phyloP scores from a whole-genome alignment of 2,329 filamentous ascomycete genomes.

The Juglanconis oblonga region DNA sequence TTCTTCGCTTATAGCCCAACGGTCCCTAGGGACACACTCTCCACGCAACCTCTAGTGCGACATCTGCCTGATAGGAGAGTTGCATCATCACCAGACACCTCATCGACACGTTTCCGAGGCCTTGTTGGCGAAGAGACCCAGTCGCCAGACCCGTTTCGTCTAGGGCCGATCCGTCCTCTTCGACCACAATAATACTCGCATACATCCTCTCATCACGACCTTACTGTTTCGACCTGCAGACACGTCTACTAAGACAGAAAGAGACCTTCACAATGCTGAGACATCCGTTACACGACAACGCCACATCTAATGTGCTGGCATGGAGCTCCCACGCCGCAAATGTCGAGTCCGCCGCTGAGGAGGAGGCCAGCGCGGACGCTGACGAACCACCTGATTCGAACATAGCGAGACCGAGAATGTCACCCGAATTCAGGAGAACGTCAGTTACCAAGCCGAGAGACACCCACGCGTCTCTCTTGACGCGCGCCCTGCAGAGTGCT shows the following conservation, averaged over 20 bases:
- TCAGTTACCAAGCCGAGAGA: slow-evolving; percentile 44
- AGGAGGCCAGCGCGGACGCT: slow-evolving; percentile 69
- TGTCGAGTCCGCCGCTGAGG: slow-evolving; percentile 42
- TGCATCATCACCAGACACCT: slow-evolving; percentile 9
- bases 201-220: slow-evolving; percentile 9
- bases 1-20: slow-evolving; percentile 30
- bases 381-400: slow-evolving; percentile 81
- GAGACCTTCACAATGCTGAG: slow-evolving; percentile 23
- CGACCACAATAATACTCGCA: slow-evolving; percentile 10
- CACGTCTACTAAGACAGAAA: not conserved
- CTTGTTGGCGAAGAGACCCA: slow-evolving; percentile 6
- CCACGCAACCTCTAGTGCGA: slow-evolving; percentile 20
- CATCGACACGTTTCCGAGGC: slow-evolving; percentile 3
- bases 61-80: slow-evolving; percentile 13
- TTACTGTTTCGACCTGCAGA: slow-evolving; percentile 4
- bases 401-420: slow-evolving; percentile 22
- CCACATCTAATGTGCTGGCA: slow-evolving; percentile 41
- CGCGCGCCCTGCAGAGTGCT: slow-evolving; percentile 71
- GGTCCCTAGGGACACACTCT: slow-evolving; percentile 44
- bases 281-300: slow-evolving; percentile 33
- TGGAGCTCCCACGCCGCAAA: slow-evolving; percentile 44
- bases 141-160: slow-evolving; percentile 9
- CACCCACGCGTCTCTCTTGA: slow-evolving; percentile 78
- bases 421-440: slow-evolving; percentile 42
- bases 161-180: not conserved